phyloP scores from a whole-genome alignment of 345 rosid genomes.

The Ceriops zippeliana region DNA sequence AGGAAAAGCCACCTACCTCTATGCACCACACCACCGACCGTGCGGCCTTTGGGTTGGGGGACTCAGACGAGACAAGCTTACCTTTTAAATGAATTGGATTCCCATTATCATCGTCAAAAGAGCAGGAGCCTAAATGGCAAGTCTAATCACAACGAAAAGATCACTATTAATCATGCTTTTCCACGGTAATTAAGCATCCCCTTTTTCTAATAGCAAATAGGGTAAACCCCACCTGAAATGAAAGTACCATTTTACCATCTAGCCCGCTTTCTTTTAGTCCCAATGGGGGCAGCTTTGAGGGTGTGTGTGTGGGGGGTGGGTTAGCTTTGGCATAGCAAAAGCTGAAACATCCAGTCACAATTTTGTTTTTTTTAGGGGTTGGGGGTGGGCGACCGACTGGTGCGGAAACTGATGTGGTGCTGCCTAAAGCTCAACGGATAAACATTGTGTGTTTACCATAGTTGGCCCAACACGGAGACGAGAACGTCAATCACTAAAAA shows the following conservation, averaged over 20 bases:
- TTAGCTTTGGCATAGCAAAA: background rate
- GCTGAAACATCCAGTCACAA: slow-evolving; percentile 20
- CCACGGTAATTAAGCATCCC: background rate
- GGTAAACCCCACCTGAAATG: background rate
- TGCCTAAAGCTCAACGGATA: too few relatives aligned
- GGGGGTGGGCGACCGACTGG: slow-evolving; percentile 3
- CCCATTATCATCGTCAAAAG: slow-evolving; percentile 30
- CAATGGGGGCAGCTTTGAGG: too few relatives aligned
- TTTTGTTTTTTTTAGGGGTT: too few relatives aligned
- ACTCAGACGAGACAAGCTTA: slow-evolving; percentile 8
- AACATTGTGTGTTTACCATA: background rate
- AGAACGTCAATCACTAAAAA: slow-evolving; percentile 10
- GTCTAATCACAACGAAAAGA: background rate
- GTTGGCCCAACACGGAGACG: slow-evolving; percentile 2
- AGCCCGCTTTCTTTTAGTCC: too few relatives aligned
- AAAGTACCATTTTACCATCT: background rate
- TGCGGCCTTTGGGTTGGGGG: slow-evolving; percentile 18
- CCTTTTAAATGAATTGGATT: slow-evolving; percentile 24
- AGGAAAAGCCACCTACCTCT: slow-evolving; percentile 6
- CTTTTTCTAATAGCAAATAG: slow-evolving; percentile 2
- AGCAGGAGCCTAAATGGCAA: background rate
- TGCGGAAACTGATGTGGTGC: slow-evolving; percentile 4
- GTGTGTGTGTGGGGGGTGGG: too few relatives aligned
- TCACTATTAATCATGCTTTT: background rate
- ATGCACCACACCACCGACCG: slow-evolving; percentile 21